Evolutionary conservation across 2,329 filamentous ascomycete genomes (phyloP), one percentile per base, ranked within the genome.

Genomic region (Mariannaea sp.): DNA sequence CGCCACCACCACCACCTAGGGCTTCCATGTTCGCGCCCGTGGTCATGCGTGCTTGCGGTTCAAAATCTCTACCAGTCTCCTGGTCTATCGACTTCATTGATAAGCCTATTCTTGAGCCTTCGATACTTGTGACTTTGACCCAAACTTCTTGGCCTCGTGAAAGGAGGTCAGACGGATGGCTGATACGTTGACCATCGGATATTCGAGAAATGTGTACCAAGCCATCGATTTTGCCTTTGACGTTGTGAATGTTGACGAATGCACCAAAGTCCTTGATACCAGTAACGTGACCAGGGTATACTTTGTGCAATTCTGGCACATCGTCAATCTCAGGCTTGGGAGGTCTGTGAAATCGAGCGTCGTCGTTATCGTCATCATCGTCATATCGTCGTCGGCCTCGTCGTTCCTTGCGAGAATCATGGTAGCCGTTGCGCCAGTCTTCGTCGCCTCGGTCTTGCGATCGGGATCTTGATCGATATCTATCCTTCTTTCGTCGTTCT

Each of bases 1-100:
- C 87, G 50, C 92, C 89, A 8, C 74, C 75, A 17, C 79, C 74
- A 4, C 87, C 87, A 50, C 92, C 89, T 5, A 97, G 75, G 2
- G 85, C 85, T 68, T 93, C 87, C 79, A 88, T 89, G 65, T 99
- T 99, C 9, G 94, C 94, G 7, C 94, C 94, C 1, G 93, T 94
- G 24, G 89, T 86, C 66, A 97, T 83, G 40, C 88, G 81, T 53
- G 83, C 82, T 58, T 92, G 86, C 1, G 92, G 91, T 24, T 87
- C 84, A 32, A 96, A 75, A 67, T 99, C 94, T 67, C 85, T 82
- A 5, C 94, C 94, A 3, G 89, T 92, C 24, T 84, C 81, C 70
- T 99, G 94, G 64, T 99, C 93, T 13, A 97, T 92, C 57, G 97
- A 93, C 68, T 96, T 96, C 92, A 99, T 97, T 0, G 92, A 96